phyloP scores from a whole-genome alignment of 768 basidiomycete species.

The Polyporus arcularius region DNA sequence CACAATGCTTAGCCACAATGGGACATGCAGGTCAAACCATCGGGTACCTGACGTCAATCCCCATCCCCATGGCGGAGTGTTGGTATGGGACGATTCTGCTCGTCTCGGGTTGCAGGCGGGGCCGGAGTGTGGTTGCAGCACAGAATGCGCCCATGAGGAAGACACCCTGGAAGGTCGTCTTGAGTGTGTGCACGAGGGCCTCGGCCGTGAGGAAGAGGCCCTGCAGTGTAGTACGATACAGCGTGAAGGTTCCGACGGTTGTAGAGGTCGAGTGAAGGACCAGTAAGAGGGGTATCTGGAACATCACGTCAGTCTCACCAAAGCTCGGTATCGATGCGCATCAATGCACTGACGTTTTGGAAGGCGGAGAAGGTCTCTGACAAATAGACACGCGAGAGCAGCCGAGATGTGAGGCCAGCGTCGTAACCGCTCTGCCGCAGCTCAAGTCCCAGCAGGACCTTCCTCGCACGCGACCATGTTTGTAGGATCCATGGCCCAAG shows the following conservation, averaged over 20 bases:
- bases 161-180: conserved; percentile 81
- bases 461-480: conserved; percentile 70
- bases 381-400: conserved; percentile 41
- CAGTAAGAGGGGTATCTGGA: conserved; percentile 73
- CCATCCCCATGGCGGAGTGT: conserved; percentile 56
- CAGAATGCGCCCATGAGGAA: conserved; percentile 88
- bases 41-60: conserved; percentile 66
- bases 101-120: conserved; percentile 62
- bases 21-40: not conserved
- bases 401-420: conserved; percentile 1
- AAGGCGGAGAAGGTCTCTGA: conserved; percentile 64
- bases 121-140: conserved; percentile 71
- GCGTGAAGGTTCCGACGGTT: conserved; percentile 77
- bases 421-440: conserved; percentile 38
- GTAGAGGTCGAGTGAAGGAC: conserved; percentile 71
- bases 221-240: conserved; percentile 79
- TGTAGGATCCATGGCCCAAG: conserved; percentile 83
- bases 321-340: not conserved
- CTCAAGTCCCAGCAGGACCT: conserved; percentile 59
- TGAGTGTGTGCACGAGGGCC: conserved; percentile 60
- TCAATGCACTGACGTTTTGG: conserved; percentile 61
- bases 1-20: conserved; percentile 19
- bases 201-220: conserved; percentile 67
- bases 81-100: conserved; percentile 53
- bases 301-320: not conserved